Base-by-base conservation (phyloP, 768 basidiomycete species). In the Panus rudis region DNA sequence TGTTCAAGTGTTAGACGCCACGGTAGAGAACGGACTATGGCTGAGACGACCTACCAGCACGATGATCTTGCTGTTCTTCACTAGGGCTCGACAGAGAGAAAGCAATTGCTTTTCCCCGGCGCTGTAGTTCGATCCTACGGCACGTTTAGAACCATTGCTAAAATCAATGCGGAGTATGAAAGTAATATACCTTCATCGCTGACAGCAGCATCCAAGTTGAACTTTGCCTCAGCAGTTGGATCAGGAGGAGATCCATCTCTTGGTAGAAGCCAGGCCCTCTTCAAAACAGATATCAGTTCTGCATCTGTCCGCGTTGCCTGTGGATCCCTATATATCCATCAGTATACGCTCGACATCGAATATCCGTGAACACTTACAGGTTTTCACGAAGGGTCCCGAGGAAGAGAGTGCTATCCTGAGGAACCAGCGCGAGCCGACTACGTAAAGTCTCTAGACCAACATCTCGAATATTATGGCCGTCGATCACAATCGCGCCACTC, bases 61-160 rank as follows among this genome's bases (percentile, higher is more conserved):
- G 37, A 91, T 81, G 51, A 91, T 75, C 7, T 78, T 66, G 55
- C 81, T 86, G 14, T 77, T 74, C 31, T 84, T 70, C 28, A 90
- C 68, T 25, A 91, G 63, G 0, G 89, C 87, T 6, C 88, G 73
- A 1, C 86, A 87, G 76, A 90, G 81, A 1, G 87, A 83, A 38
- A 92, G 80, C 19, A 90, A 65, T 52, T 97, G 92, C 20, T 91
- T 67, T 60, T 97, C 92, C 13, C 93, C 92, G 39, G 91, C 87
- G 2, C 50, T 72, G 66, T 41, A 63, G 48, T n/a, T 69, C 48
- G 26, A 68, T 2, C 78, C 76, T 78, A 39, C 4, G 13, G 37
- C 25, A 17, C 41, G 20, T 30, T 25, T 12, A 19, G 13, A 5
- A 17, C 19, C 11, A 12, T 17, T 31, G 7, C 19, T 32, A n/a